Conservation (phyloP, 1,284 basidiomycete species). For the Fomitiporia mediterranea region DNA sequence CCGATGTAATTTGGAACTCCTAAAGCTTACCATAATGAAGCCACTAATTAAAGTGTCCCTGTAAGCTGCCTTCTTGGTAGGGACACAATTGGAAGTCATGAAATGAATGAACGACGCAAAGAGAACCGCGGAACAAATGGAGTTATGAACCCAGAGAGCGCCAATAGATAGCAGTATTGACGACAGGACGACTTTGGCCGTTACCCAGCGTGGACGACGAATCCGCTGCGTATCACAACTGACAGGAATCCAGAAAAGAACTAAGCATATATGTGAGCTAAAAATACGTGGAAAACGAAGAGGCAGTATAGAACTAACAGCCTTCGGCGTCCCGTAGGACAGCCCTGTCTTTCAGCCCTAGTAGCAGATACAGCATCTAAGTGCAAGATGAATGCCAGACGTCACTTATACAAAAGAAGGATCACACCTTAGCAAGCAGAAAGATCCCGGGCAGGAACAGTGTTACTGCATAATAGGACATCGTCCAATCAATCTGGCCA, state of each 20-base stretch:
- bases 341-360: not conserved
- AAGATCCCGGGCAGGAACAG: not conserved
- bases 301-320: not conserved
- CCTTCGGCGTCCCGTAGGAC: conserved; percentile 2
- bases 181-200: not conserved
- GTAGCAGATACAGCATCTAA: not conserved
- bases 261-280: not conserved
- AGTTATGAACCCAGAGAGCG: not conserved
- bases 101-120: conserved; percentile 9
- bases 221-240: not conserved
- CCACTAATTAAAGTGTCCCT: not conserved
- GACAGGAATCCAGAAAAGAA: not conserved
- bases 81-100: not conserved
- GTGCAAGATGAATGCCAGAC: not conserved
- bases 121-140: not conserved
- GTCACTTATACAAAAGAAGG: not conserved
- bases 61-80: not conserved
- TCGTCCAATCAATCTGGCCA: not conserved
- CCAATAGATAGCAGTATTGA: not conserved
- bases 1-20: not conserved
- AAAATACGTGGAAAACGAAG: not conserved
- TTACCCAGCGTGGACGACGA: not conserved
- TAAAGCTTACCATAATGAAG: not conserved
- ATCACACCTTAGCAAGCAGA: not conserved
- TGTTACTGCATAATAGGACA: conserved; percentile 1